Base-by-base conservation (phyloP, 176 grass and related monocot genomes). In the Oryza officinalis region DNA sequence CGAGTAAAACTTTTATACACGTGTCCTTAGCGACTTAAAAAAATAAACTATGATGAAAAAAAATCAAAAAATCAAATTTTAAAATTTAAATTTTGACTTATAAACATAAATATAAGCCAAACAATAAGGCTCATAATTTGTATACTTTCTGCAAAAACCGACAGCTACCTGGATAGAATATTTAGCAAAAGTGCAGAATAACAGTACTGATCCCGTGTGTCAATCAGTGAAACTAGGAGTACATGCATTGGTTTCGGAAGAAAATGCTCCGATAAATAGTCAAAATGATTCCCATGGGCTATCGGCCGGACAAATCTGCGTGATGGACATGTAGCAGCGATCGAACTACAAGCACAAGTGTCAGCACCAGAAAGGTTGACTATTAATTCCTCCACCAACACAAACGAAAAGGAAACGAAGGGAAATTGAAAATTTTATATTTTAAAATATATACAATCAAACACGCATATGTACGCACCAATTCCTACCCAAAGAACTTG, bases 311-410 rank as follows among this genome's bases (percentile, higher is more conserved):
- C 40, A 2, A 63, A 27, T 61, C 28, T 73, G n/a, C 68, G 52
- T 66, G 76, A 47, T 17, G 38, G 84, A 73, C 84, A 73, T 80
- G 59, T 80, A 54, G 68, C 52, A 33, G 28, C 68, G 2, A 4
- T 27, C 75, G 2, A 4, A 27, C 67, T 27, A 71, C 27, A 66
- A 66, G 41, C n/a, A 54, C 76, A 73, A 6, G 38, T 67, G 68
- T 65, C 84, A 27, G 27, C 76, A 2, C 50, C 40, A 28, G 20
- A 71, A 74, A 38, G 76, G 9, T 72, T 9, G 20, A 8, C 6
- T 11, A 75, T 67, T 71, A 71, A 72, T 41, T 65, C 40, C 2
- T 0, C 27, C 75, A 79, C 67, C 12, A 72, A 40, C 76, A 64
- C 9, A 22, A 6, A 10, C 1, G 1, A 50, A 80, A 17, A 45